Percentiles rank a stretch among this genome's conserved stretches.
Conservation (phyloP, 1,139 yeast species). For the Candida sp. region DNA sequence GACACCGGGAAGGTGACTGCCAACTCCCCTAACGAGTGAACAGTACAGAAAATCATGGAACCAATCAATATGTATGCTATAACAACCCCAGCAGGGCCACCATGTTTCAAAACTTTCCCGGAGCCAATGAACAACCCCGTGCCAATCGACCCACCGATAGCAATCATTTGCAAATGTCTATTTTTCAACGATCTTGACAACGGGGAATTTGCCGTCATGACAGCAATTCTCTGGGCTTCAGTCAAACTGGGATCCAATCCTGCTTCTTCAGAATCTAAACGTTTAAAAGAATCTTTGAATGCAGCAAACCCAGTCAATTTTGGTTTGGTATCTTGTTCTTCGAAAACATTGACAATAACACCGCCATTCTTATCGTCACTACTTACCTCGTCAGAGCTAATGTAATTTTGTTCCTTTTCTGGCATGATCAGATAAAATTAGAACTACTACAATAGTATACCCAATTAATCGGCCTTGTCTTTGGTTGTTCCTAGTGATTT, state of each 20-base stretch:
- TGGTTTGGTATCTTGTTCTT: slow-evolving; percentile 20
- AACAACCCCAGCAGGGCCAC: slow-evolving; percentile 68
- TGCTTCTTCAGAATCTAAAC: slow-evolving; percentile 2
- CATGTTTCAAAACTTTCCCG: slow-evolving; percentile 40
- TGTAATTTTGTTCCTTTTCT: slow-evolving; percentile 41
- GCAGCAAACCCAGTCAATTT: slow-evolving; percentile 36
- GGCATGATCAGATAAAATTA: slow-evolving; percentile 22
- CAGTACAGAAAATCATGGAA: slow-evolving; percentile 26
- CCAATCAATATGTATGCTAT: slow-evolving; percentile 43
- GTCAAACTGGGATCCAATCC: slow-evolving; percentile 16
- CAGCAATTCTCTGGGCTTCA: slow-evolving; percentile 32
- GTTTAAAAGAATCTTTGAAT: slow-evolving; percentile 52
- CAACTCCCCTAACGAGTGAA: slow-evolving; percentile 40
- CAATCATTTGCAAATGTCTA: slow-evolving; percentile 56
- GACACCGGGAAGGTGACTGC: slow-evolving; percentile 38
- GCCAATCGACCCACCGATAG: slow-evolving; percentile 84
- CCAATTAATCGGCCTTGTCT: no score
- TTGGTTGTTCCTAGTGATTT: no score
- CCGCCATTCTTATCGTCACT: slow-evolving; percentile 41
- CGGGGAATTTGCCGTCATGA: slow-evolving; percentile 34
- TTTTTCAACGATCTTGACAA: slow-evolving; percentile 31
- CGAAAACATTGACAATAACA: slow-evolving; percentile 41
- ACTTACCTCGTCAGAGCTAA: slow-evolving; percentile 36
- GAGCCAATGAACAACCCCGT: slow-evolving; percentile 35
- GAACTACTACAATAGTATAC: not conserved